Evolutionary conservation across 2,329 filamentous ascomycete genomes (phyloP).

Genomic region (Penicillium vulpinum): DNA sequence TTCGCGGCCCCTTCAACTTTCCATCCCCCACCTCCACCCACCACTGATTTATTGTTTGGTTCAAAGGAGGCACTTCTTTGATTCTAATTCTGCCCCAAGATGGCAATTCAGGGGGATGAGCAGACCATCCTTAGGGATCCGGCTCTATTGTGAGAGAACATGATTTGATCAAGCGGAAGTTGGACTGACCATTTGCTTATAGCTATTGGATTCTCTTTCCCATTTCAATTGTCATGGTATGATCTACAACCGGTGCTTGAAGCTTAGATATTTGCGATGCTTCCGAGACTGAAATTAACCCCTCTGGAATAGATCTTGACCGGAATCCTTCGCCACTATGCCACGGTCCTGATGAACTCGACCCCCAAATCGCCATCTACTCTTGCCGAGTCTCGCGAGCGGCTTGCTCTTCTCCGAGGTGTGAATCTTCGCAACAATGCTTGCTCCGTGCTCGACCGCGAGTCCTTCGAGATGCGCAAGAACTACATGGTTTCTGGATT

Average conservation of each 20-base stretch:
- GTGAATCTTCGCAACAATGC: slow-evolving; percentile 82
- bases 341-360: slow-evolving; percentile 82
- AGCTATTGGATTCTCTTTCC: slow-evolving; percentile 99
- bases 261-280: neutral
- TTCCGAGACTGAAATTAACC: neutral
- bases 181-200: slow-evolving; percentile 18
- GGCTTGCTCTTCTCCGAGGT: slow-evolving; percentile 78
- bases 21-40: slow-evolving; percentile 16
- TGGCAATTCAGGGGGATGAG: slow-evolving; percentile 76
- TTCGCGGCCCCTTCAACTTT: slow-evolving; percentile 14
- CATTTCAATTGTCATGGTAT: slow-evolving; percentile 94
- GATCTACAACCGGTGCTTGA: neutral
- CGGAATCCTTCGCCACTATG: slow-evolving; percentile 93
- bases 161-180: slow-evolving; percentile 5
- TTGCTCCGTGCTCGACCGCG: slow-evolving; percentile 73
- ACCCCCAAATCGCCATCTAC: slow-evolving; percentile 75
- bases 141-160: slow-evolving; percentile 77
- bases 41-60: neutral
- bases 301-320: slow-evolving; percentile 68
- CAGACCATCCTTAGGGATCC: slow-evolving; percentile 99
- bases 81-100: slow-evolving; percentile 44
- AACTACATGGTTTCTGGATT: slow-evolving; percentile 77
- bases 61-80: neutral
- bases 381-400: slow-evolving; percentile 67
- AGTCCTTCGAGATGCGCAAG: slow-evolving; percentile 77